phyloP scores from a whole-genome alignment of 2,329 filamentous ascomycete genomes.

The Exserohilum turcica region DNA sequence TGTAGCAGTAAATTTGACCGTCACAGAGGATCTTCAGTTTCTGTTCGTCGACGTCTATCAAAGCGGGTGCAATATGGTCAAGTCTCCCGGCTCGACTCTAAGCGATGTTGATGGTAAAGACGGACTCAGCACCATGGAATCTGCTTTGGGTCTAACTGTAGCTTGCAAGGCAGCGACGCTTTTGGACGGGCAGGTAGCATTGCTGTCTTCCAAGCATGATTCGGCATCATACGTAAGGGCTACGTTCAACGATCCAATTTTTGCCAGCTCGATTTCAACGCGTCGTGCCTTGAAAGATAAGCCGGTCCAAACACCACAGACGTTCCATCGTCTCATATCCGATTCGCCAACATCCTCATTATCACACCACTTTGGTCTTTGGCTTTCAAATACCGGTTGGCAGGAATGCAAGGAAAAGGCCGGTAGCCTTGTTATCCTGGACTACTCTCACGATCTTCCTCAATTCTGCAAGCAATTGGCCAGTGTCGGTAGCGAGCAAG shows the following conservation, averaged over 20 bases:
- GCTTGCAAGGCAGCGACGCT: constrained; percentile 50
- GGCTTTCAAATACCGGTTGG: constrained; percentile 21
- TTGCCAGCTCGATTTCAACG: constrained; percentile 27
- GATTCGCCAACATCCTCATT: constrained; percentile 15
- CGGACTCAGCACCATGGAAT: constrained; percentile 45
- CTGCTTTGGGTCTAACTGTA: constrained; percentile 53
- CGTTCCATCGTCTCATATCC: constrained; percentile 18
- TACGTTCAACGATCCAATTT: constrained; percentile 35
- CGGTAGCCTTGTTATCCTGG: constrained; percentile 31
- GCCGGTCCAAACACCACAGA: constrained; percentile 9
- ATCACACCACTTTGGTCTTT: constrained; percentile 20
- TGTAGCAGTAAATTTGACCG: constrained; percentile 44
- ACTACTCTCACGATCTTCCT: constrained; percentile 27
- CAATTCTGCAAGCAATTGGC: constrained; percentile 22
- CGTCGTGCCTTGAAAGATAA: constrained; percentile 8
- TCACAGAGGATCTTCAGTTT: constrained; percentile 35
- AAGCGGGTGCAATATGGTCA: constrained; percentile 50
- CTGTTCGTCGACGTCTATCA: constrained; percentile 52
- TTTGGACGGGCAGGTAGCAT: constrained; percentile 46
- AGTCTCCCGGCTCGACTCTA: constrained; percentile 46
- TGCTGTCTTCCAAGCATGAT: constrained; percentile 46
- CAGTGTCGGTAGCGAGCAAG: constrained; percentile 19
- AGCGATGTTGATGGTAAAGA: constrained; percentile 54
- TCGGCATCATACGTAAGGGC: constrained; percentile 51
- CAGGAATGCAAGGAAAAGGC: constrained; percentile 11